Percentiles rank a stretch among this genome's conserved stretches.
phyloP scores from a whole-genome alignment of 305 asterid genomes.

The Fraxinus xanthoxyloides region DNA sequence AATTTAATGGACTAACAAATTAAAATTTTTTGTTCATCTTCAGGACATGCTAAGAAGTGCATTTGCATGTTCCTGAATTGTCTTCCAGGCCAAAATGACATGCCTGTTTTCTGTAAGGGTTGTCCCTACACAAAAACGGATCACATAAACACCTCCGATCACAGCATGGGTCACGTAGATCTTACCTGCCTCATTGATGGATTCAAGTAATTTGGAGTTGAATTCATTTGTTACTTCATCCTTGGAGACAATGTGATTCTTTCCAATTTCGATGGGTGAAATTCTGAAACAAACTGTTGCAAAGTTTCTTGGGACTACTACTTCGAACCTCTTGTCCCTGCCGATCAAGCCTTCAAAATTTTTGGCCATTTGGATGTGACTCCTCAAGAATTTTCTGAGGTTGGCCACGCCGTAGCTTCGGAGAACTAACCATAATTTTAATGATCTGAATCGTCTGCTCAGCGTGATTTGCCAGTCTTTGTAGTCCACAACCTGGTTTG shows the following conservation, averaged over 20 bases:
- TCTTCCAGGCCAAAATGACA: constrained; percentile 60
- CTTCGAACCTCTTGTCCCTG: constrained; percentile 62
- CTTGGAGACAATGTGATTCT: constrained; percentile 18
- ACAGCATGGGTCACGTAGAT: constrained; percentile 72
- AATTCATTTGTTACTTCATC: constrained; percentile 48
- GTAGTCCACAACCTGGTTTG: constrained; percentile 60
- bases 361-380: constrained; percentile 64
- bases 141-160: constrained; percentile 55
- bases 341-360: constrained; percentile 56
- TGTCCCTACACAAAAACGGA: constrained; percentile 63
- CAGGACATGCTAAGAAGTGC: constrained; percentile 38
- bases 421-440: constrained; percentile 67
- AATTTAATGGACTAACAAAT: not conserved
- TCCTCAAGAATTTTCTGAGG: constrained; percentile 47
- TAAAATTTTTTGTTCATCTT: not conserved
- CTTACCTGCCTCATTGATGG: constrained; percentile 56
- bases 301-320: constrained; percentile 66
- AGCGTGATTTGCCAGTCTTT: constrained; percentile 73
- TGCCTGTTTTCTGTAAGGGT: constrained; percentile 57
- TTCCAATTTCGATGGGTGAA: constrained; percentile 36
- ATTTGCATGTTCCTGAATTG: constrained; percentile 60
- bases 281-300: constrained; percentile 67
- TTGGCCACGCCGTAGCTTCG: constrained; percentile 63
- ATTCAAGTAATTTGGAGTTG: constrained; percentile 49
- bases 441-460: constrained; percentile 61